Base-by-base conservation (phyloP, 495 filamentous ascomycete species). In the Trichocladium uniseriatum region DNA sequence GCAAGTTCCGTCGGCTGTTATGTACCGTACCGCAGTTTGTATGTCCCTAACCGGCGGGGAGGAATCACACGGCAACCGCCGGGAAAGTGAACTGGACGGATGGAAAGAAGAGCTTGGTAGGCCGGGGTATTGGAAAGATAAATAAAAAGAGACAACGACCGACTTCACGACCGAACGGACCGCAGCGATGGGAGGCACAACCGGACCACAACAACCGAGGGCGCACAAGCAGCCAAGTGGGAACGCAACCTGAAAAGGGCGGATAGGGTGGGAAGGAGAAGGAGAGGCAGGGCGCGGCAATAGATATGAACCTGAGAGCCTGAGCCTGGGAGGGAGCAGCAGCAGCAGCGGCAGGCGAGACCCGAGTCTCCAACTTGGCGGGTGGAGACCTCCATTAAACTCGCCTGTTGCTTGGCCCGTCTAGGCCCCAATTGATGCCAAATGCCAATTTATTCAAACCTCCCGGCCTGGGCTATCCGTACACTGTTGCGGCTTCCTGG, bases 11-110 rank as follows among this genome's bases (percentile, higher is more conserved):
- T 55, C 48, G 37, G 43, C 45, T 41, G 34, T 43, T 20, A 55
- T 51, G 53, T 55, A 51, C 53, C 14, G 53, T 37, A 43, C 48
- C 53, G 53, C 19, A 19, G 31, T 41, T 27, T 48, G 34, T 47
- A 51, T 51, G 43, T 40, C 47, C 35, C 43, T 55, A 37, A 27
- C 53, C 42, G 53, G 46, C 49, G 20, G 24, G 48, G n/a, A 28
- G 43, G 43, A 38, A 43, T n/a, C 53, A 55, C 48, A 43, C 37
- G 21, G 37, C 28, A 21, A 48, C n/a, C n/a, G n/a, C n/a, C n/a
- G n/a, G n/a, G n/a, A n/a, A n/a, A n/a, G n/a, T n/a, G n/a, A n/a
- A n/a, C n/a, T n/a, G n/a, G n/a, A n/a, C n/a, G n/a, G n/a, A n/a
- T n/a, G n/a, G n/a, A n/a, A n/a, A n/a, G n/a, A n/a, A n/a, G n/a